Evolutionary conservation across 2,329 filamentous ascomycete species (phyloP).

Genomic region (Pseudogymnoascus sp.): DNA sequence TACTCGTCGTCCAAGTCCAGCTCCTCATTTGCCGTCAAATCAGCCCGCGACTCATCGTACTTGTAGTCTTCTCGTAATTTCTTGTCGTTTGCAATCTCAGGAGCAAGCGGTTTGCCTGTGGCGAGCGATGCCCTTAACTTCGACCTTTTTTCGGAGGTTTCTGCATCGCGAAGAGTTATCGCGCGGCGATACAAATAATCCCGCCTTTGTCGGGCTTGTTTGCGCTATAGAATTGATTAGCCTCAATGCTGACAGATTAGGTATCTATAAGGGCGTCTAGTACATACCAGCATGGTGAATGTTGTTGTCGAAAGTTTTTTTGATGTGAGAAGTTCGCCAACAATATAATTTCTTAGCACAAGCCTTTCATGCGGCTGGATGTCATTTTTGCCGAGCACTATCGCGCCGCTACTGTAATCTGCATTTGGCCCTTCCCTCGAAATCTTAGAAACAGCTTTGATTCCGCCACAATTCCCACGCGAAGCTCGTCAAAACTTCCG

Average conservation of each 20-base stretch:
- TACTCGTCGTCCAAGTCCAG: slow-evolving; percentile 84
- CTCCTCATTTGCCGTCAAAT: slow-evolving; percentile 58
- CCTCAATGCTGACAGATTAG: slow-evolving; percentile 12
- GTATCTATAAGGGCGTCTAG: background rate
- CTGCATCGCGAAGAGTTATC: slow-evolving; percentile 78
- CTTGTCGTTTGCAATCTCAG: slow-evolving; percentile 79
- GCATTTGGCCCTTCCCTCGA: slow-evolving; percentile 8
- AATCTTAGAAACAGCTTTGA: slow-evolving; percentile 9
- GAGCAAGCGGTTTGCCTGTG: slow-evolving; percentile 77
- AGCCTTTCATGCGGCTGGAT: slow-evolving; percentile 12
- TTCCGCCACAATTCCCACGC: slow-evolving; percentile 12
- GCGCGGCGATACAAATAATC: slow-evolving; percentile 91
- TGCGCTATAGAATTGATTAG: slow-evolving; percentile 37
- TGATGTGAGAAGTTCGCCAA: slow-evolving; percentile 8
- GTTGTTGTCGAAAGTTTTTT: slow-evolving; percentile 9
- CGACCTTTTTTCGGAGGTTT: slow-evolving; percentile 84
- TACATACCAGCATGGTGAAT: slow-evolving; percentile 8
- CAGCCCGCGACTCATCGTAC: slow-evolving; percentile 77
- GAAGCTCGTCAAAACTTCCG: slow-evolving; percentile 12
- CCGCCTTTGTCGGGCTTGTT: slow-evolving; percentile 69
- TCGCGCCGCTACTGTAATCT: slow-evolving; percentile 9
- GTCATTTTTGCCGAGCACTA: slow-evolving; percentile 10
- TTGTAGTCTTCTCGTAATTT: slow-evolving; percentile 77
- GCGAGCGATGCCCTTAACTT: slow-evolving; percentile 81
- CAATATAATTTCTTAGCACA: slow-evolving; percentile 18